Evolutionary conservation across 2,329 filamentous ascomycete species (phyloP).

Genomic region (Epichloe typhina): DNA sequence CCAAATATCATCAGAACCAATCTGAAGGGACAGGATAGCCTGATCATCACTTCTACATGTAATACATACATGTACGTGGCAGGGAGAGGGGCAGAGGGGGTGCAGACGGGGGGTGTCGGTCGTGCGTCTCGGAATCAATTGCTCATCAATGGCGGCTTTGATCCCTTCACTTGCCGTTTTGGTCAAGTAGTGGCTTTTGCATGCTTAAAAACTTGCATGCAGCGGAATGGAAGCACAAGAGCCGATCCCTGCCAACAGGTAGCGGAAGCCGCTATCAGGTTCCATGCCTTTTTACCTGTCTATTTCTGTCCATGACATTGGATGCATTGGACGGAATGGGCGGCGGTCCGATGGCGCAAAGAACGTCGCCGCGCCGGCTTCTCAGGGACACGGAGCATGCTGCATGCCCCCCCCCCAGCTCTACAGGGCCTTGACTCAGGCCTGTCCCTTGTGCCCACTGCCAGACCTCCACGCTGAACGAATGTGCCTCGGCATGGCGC

Average conservation of each 20-base stretch:
- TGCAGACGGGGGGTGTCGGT: too few species aligned
- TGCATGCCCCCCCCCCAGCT: background rate
- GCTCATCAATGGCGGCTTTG: too few species aligned
- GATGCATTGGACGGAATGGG: too few species aligned
- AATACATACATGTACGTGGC: too few species aligned
- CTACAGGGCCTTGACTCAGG: background rate
- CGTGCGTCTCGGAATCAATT: too few species aligned
- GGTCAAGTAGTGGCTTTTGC: background rate
- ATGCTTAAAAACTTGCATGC: background rate
- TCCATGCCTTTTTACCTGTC: background rate
- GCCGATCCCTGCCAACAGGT: background rate
- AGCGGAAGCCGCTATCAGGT: too few species aligned
- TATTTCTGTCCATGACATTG: too few species aligned
- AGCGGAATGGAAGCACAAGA: background rate
- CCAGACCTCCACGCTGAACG: too few species aligned
- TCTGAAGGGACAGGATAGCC: too few species aligned
- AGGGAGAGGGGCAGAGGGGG: too few species aligned
- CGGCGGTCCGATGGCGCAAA: background rate
- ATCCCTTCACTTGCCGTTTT: background rate
- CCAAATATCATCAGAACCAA: too few species aligned
- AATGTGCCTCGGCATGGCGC: background rate
- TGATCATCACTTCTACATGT: too few species aligned
- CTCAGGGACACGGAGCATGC: background rate
- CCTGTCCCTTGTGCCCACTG: background rate
- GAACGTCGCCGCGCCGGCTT: background rate